Percentiles rank a stretch among this genome's conserved stretches.
These are phyloP conservation scores for Phytophthora syringae DNA, from an alignment of 352 stramenopile genomes.

Conservation along the genomic window DNA sequence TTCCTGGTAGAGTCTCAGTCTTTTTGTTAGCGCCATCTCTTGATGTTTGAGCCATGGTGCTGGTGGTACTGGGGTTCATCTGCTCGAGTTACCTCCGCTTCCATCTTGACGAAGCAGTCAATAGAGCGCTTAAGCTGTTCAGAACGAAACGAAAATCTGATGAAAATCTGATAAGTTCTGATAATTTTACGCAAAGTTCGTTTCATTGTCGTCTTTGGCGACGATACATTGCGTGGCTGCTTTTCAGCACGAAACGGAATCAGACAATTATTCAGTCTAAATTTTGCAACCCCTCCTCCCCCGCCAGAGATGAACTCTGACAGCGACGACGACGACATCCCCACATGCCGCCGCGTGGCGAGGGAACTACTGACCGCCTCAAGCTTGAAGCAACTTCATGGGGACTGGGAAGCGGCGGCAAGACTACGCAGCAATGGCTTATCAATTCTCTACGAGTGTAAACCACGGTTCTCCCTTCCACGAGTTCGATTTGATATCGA, in stretches of 20 bases:
- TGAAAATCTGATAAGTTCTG: constrained; percentile 11
- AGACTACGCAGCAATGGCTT: background rate
- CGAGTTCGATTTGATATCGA: constrained; percentile 13
- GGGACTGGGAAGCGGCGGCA: background rate
- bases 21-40: too few relatives aligned
- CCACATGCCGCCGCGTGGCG: background rate
- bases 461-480: background rate
- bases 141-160: too few relatives aligned
- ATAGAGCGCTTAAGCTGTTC: too few relatives aligned
- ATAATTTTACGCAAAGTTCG: background rate
- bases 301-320: constrained; percentile 2
- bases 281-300: background rate
- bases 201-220: background rate
- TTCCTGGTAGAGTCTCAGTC: too few relatives aligned
- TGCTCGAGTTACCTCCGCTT: too few relatives aligned
- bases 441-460: constrained; percentile 2
- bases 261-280: background rate
- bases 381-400: background rate
- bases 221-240: constrained; percentile 7
- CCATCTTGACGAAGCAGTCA: too few relatives aligned
- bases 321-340: constrained; percentile 4
- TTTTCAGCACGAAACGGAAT: constrained; percentile 11
- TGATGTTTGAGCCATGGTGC: too few relatives aligned
- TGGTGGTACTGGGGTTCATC: too few relatives aligned
- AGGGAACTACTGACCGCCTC: background rate